Base-by-base conservation (phyloP, 345 rosid genomes). In the Corchorus capsularis region DNA sequence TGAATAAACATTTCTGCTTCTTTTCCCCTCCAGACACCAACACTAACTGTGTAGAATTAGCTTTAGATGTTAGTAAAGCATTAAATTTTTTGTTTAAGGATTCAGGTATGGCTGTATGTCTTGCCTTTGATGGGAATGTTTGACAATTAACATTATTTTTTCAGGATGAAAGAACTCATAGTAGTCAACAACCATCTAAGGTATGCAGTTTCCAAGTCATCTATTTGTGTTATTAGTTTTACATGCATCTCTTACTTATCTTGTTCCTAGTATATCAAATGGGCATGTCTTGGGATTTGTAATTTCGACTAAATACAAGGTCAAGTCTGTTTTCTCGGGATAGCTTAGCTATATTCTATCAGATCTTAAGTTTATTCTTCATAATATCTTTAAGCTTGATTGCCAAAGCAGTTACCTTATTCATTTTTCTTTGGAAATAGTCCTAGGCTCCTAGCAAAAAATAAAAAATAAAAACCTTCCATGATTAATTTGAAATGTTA, bases 101-200 rank as follows among this genome's bases (percentile, higher is more conserved):
- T 27, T 69, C 32, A 20, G 57, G 16, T 52, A 16, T 32, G 50
- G 39, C 9, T 43, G 43, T 43, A 59, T 47, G 14, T 73, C 45
- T 75, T 27, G 63, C 63, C 41, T 73, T 71, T 61, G 32, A 20
- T 14, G 0, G 4, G 49, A 59, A 55, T 56, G 69, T 37, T 73
- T 68, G 75, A 72, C 19, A 10, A 45, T 45, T 52, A 27, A 75
- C 65, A 46, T 47, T 69, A 14, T 67, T 75, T 77, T 80, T 65
- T 59, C 89, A 86, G 91, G 83, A 79, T 70, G 71, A 34, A 49
- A 72, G 71, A 76, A 27, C 27, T 27, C 27, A 27, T 0, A 61
- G 77, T n/a, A 75, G 45, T 53, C 82, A 76, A 13, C 85, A 86
- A 79, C 88, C 84, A 73, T 52, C 89, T 20, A 86, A 84, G 88